Evolutionary conservation across 1,139 yeast species (phyloP).

Genomic region (Cylindricascospora bacillispora): DNA sequence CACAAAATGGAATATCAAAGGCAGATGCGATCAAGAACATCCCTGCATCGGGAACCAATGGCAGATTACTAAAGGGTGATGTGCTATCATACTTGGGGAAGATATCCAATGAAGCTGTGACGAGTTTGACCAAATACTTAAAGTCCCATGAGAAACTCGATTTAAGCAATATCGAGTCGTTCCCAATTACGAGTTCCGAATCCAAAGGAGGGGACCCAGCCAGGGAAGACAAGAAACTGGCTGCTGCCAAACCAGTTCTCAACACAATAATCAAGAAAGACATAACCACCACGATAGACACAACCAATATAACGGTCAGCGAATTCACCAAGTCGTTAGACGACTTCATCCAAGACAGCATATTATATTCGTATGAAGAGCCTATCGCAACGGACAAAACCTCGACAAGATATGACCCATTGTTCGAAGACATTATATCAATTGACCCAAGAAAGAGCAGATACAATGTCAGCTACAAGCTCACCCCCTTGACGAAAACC

Average conservation of each 20-base stretch:
- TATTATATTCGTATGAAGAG: conserved; percentile 13
- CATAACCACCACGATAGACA: conserved; percentile 12
- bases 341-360: conserved; percentile 15
- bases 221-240: background rate
- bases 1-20: conserved; percentile 45
- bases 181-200: conserved; percentile 26
- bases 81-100: conserved; percentile 72
- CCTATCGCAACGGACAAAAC: conserved; percentile 14
- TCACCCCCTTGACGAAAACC: conserved; percentile 14
- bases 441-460: conserved; percentile 46
- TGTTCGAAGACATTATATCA: conserved; percentile 53
- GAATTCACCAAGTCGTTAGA: conserved; percentile 9
- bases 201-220: conserved; percentile 25
- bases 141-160: conserved; percentile 56
- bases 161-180: conserved; percentile 51
- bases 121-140: conserved; percentile 42
- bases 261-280: conserved; percentile 1
- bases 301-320: conserved; percentile 10
- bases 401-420: conserved; percentile 42
- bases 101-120: conserved; percentile 44
- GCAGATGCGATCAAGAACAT: conserved; percentile 63
- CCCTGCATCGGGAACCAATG: conserved; percentile 79
- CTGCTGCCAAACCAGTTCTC: conserved; percentile 3
- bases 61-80: conserved; percentile 82
- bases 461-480: conserved; percentile 33